A percentile compares a stretch with the other conserved stretches of the same genome.
Conservation (phyloP, 208 protist species). For the Acanthamoeba culbertsoni region DNA sequence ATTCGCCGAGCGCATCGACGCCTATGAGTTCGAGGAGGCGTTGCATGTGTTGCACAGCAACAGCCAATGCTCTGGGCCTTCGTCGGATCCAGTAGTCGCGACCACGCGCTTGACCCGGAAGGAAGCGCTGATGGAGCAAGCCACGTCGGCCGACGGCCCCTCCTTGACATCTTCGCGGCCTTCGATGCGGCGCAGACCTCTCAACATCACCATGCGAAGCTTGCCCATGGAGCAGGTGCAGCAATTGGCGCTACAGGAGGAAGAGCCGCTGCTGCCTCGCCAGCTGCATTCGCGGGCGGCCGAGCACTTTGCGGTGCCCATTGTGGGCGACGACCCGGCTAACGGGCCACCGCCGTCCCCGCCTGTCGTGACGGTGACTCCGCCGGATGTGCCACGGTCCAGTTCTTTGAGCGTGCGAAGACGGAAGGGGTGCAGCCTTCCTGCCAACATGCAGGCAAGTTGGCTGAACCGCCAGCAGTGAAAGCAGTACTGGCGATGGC, state of each 20-base stretch:
- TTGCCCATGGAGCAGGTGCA: too few species aligned
- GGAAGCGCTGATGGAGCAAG: background rate
- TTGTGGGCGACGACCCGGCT: background rate
- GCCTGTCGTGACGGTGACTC: background rate
- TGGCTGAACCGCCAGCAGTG: background rate
- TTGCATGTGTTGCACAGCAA: background rate
- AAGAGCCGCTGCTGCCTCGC: background rate
- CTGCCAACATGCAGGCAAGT: background rate
- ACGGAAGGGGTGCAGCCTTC: background rate
- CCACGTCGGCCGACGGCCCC: background rate
- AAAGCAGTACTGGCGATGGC: too few species aligned
- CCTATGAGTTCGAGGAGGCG: constrained; percentile 50
- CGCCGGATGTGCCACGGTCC: background rate
- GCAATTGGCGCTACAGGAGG: too few species aligned
- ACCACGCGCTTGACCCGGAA: background rate
- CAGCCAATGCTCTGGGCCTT: background rate
- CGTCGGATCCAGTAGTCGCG: too few species aligned
- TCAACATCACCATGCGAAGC: background rate
- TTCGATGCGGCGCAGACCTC: background rate
- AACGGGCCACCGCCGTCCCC: background rate
- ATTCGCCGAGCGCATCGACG: constrained; percentile 40
- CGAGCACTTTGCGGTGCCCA: background rate
- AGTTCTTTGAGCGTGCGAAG: background rate
- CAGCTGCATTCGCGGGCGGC: background rate
- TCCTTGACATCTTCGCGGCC: background rate